Conservation (phyloP, 2,329 filamentous ascomycete species). For the Monosporascus cannonballus region DNA sequence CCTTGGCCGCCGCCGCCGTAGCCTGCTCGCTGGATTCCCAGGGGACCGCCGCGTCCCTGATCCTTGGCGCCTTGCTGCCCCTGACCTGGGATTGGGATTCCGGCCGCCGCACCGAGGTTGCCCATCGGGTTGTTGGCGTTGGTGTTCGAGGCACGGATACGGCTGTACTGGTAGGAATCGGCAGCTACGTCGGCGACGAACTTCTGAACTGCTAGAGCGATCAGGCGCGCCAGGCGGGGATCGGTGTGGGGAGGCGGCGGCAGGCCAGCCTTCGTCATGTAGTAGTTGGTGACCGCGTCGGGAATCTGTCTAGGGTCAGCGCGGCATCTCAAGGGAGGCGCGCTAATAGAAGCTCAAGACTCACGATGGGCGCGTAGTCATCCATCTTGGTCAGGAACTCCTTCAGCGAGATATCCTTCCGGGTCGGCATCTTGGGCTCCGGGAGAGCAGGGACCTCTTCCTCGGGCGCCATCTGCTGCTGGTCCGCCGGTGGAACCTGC, state of each 20-base stretch:
- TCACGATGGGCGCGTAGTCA: slow-evolving; percentile 92
- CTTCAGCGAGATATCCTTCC: slow-evolving; percentile 86
- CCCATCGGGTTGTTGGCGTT: slow-evolving; percentile 90
- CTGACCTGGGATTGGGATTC: slow-evolving; percentile 60
- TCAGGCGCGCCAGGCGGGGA: slow-evolving; percentile 80
- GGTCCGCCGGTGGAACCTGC: slow-evolving; percentile 17
- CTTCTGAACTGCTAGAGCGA: slow-evolving; percentile 97
- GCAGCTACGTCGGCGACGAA: slow-evolving; percentile 97
- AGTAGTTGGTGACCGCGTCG: slow-evolving; percentile 95
- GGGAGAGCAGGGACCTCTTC: slow-evolving; percentile 10
- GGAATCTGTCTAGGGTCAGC: slow-evolving; percentile 61
- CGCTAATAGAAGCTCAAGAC: slow-evolving; percentile 26
- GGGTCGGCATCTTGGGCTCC: slow-evolving; percentile 63
- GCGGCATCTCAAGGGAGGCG: not conserved
- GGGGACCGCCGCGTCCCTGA: slow-evolving; percentile 51
- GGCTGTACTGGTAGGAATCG: slow-evolving; percentile 95
- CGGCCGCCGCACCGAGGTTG: slow-evolving; percentile 69
- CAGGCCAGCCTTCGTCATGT: slow-evolving; percentile 91
- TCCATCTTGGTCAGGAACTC: slow-evolving; percentile 97
- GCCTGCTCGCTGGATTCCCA: slow-evolving; percentile 71
- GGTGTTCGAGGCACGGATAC: slow-evolving; percentile 85
- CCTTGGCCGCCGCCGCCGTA: slow-evolving; percentile 86
- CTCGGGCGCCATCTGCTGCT: slow-evolving; percentile 16
- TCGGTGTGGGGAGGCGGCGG: slow-evolving; percentile 89
- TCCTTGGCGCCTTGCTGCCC: slow-evolving; percentile 49